Conservation (phyloP, 345 rosid species). For the Camelina laxa region DNA sequence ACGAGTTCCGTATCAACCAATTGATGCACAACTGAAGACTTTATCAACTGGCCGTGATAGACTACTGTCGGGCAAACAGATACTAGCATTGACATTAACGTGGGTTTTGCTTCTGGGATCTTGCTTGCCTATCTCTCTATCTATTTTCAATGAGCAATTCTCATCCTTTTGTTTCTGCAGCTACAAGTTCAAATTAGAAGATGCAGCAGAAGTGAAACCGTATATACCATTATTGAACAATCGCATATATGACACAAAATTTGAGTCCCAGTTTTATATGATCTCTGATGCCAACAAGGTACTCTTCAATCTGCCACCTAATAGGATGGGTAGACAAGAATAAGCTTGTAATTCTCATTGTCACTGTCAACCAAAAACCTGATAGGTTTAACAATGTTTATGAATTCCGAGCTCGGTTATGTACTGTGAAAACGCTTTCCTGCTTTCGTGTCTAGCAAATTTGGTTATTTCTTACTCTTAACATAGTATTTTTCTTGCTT, state of each 20-base stretch:
- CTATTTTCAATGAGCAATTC: background rate
- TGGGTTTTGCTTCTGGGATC: constrained; percentile 47
- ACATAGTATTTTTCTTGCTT: constrained; percentile 18
- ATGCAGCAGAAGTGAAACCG: constrained; percentile 88
- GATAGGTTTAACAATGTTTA: background rate
- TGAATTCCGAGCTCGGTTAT: constrained; percentile 13
- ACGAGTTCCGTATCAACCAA: constrained; percentile 83
- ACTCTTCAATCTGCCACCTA: constrained; percentile 34
- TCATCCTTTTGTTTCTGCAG: constrained; percentile 52
- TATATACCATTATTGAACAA: constrained; percentile 84
- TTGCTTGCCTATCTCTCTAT: constrained; percentile 30
- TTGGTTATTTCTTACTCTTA: constrained; percentile 3
- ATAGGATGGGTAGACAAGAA: constrained; percentile 6
- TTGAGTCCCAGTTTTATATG: constrained; percentile 96
- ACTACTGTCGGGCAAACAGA: constrained; percentile 93
- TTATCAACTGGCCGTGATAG: constrained; percentile 76
- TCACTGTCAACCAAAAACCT: constrained; percentile 13
- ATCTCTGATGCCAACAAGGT: constrained; percentile 96
- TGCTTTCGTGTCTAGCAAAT: constrained; percentile 27
- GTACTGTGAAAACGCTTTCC: constrained; percentile 12
- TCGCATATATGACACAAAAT: constrained; percentile 95
- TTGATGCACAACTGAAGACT: constrained; percentile 72
- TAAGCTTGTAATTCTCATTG: constrained; percentile 27
- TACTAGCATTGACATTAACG: constrained; percentile 84
- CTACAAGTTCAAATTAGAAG: constrained; percentile 94